Base-by-base conservation (phyloP, 2,329 filamentous ascomycete species). In the Escovopsis sp. region DNA sequence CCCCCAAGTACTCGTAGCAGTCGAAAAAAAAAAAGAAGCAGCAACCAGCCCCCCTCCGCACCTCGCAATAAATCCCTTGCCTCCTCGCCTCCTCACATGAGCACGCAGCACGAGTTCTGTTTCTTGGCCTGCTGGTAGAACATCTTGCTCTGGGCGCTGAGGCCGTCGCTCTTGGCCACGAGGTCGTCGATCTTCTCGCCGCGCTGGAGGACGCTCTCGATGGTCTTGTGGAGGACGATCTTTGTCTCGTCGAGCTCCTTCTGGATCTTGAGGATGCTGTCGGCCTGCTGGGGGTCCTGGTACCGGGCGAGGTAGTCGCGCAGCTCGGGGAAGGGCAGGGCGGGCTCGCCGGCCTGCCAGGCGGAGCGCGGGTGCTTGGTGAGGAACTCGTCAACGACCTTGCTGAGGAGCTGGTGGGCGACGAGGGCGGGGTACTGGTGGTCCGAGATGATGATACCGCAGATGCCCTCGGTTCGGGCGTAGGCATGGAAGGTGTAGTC, bases 181-280 rank as follows among this genome's bases (percentile, higher is more conserved):
- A 98, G 65, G 53, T 83, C 84, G 57, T 96, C 89, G 51, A 98
- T 86, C 74, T 95, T 96, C 76, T 96, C 88, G 35, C 88, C 91
- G 47, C 91, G 76, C 69, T 95, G 81, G 55, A 95, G 63, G 40
- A 72, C 79, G 55, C 77, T 84, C 68, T 94, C 83, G 54, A 94
- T 95, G 36, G 91, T 95, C 75, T 96, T 94, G 67, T 96, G 87
- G 53, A 98, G 71, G 45, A 94, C 81, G 57, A 94, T 88, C 74
- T 95, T 96, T 46, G 89, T 96, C 71, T 95, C 88, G 57, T 96
- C 88, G 47, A 98, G 72, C 67, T 98, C 87, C 66, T 86, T 83
- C 64, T 96, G 89, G 54, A 98, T 95, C 72, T 86, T 88, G 70
- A 86, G 76, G 58, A 96, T 93, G 63, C 81, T 89, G 66, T 94